A percentile compares a stretch with the other conserved stretches of the same genome.
phyloP scores from a whole-genome alignment of 2,329 filamentous ascomycete genomes.

The Cytospora paraplurivora region DNA sequence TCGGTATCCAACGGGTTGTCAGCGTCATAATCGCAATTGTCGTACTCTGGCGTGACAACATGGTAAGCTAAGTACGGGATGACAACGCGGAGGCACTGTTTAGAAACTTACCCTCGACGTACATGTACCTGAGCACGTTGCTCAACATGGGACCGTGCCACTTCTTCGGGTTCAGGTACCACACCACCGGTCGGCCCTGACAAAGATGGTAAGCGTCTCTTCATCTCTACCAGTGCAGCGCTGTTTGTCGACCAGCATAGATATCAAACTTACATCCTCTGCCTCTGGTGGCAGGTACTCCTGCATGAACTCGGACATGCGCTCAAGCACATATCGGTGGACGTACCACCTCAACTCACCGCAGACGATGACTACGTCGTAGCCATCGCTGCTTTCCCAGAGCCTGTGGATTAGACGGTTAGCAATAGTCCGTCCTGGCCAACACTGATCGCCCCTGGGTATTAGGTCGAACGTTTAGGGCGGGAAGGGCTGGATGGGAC shows the following conservation, averaged over 20 bases:
- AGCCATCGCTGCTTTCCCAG: conserved; percentile 3
- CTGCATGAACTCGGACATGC: conserved; percentile 25
- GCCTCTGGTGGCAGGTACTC: conserved; percentile 15
- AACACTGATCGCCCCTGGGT: background rate
- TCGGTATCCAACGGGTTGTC: conserved; percentile 29
- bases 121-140: conserved; percentile 36
- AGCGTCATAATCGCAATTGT: conserved; percentile 23
- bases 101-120: conserved; percentile 30
- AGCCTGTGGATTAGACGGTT: conserved; percentile 5
- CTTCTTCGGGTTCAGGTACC: conserved; percentile 25
- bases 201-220: conserved; percentile 3
- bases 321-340: conserved; percentile 22
- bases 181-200: conserved; percentile 10
- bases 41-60: conserved; percentile 28
- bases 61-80: conserved; percentile 9
- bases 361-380: conserved; percentile 20
- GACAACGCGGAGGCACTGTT: too few relatives aligned
- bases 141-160: conserved; percentile 31
- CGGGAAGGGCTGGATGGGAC: background rate
- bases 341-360: conserved; percentile 10
- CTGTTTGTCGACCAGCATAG: background rate
- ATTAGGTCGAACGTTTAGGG: background rate
- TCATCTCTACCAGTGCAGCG: too few relatives aligned
- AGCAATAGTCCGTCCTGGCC: background rate
- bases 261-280: conserved; percentile 20